These are phyloP conservation scores for Oryza coarctata DNA, from an alignment of 176 grass and related monocot species.

Conservation along the genomic window DNA sequence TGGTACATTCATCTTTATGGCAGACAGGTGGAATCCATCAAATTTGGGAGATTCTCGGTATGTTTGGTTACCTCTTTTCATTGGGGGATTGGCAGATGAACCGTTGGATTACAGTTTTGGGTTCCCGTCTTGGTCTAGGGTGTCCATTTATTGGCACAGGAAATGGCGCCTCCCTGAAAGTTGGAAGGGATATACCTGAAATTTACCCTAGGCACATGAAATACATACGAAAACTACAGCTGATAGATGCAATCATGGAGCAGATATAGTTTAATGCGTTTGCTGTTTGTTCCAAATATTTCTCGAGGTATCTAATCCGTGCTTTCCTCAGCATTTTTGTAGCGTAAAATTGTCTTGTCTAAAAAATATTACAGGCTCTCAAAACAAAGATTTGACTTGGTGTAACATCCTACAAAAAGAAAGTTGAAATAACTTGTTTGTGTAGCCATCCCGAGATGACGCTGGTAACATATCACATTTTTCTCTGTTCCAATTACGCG, in stretches of 20 bases:
- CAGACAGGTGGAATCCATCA: constrained; percentile 89
- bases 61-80: constrained; percentile 72
- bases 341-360: constrained; percentile 6
- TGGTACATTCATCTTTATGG: constrained; percentile 90
- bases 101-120: constrained; percentile 80
- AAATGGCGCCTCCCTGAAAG: constrained; percentile 72
- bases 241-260: neutral
- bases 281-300: constrained; percentile 19
- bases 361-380: neutral
- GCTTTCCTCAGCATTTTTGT: neutral
- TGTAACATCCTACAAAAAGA: neutral
- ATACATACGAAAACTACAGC: neutral
- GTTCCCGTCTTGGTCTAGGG: constrained; percentile 70
- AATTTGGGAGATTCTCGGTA: constrained; percentile 83
- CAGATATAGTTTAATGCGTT: neutral
- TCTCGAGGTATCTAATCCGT: constrained; percentile 4
- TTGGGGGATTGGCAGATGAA: constrained; percentile 76
- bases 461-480: neutral
- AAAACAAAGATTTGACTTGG: neutral
- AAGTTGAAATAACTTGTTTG: neutral
- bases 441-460: neutral
- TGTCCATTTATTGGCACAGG: constrained; percentile 89
- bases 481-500: too few species aligned
- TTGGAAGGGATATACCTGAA: constrained; percentile 41
- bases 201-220: neutral